phyloP scores from a whole-genome alignment of 1,284 basidiomycete species.

The Cutaneotrichosporon sp. region DNA sequence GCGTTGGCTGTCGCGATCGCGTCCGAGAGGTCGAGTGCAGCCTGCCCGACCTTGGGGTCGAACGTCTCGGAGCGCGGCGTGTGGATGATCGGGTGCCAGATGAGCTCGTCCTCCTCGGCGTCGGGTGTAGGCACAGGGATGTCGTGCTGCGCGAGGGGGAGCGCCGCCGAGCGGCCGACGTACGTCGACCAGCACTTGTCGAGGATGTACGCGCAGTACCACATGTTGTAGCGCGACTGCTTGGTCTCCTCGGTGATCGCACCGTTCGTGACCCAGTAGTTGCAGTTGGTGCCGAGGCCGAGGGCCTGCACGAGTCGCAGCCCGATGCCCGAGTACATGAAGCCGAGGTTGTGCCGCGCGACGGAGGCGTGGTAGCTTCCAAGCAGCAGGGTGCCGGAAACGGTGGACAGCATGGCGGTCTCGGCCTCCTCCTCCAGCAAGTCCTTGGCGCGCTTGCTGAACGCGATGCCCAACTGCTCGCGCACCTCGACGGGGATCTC shows the following conservation, averaged over 20 bases:
- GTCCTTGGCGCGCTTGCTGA: slow-evolving; percentile 30
- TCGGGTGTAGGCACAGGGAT: slow-evolving; percentile 21
- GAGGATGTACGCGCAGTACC: slow-evolving; percentile 33
- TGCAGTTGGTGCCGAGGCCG: slow-evolving; percentile 38
- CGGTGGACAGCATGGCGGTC: slow-evolving; percentile 36
- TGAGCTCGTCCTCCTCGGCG: slow-evolving; percentile 25
- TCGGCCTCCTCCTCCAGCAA: slow-evolving; percentile 39
- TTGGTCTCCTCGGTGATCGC: slow-evolving; percentile 32
- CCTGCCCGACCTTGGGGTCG: slow-evolving; percentile 13
- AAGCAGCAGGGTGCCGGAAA: slow-evolving; percentile 39
- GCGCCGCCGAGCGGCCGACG: slow-evolving; percentile 31
- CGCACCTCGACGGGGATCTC: slow-evolving; percentile 13
- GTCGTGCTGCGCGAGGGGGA: slow-evolving; percentile 26
- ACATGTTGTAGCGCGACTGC: slow-evolving; percentile 30
- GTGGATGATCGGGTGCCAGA: slow-evolving; percentile 25
- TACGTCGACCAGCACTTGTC: slow-evolving; percentile 42
- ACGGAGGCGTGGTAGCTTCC: slow-evolving; percentile 33
- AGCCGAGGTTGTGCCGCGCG: slow-evolving; percentile 32
- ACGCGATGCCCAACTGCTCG: slow-evolving; percentile 22
- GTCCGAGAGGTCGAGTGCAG: slow-evolving; percentile 15
- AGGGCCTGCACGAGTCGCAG: slow-evolving; percentile 30
- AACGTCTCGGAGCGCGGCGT: slow-evolving; percentile 11
- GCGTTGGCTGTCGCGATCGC: slow-evolving; percentile 14
- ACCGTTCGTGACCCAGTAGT: slow-evolving; percentile 34
- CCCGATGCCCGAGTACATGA: slow-evolving; percentile 30